Evolutionary conservation across 257 asterid species (phyloP).

Genomic region (Cinchona pubescens): DNA sequence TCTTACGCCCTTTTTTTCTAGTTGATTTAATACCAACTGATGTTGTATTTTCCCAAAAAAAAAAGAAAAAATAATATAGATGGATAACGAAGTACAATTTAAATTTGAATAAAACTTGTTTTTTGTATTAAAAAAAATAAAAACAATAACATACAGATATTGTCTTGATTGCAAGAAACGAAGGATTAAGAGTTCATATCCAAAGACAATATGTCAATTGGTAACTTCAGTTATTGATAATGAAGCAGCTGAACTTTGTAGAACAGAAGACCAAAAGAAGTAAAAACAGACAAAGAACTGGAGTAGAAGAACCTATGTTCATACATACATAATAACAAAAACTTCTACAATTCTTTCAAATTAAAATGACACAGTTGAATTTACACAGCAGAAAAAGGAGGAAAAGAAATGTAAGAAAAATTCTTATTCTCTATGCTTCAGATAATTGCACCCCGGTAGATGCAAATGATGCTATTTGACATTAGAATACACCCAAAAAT

Average conservation of each 20-base stretch:
- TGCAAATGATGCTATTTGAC: constrained; percentile 4
- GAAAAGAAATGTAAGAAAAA: constrained; percentile 19
- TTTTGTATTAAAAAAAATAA: too few relatives aligned
- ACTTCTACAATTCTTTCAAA: constrained; percentile 32
- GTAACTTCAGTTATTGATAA: background rate
- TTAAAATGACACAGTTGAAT: constrained; percentile 39
- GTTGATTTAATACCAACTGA: too few relatives aligned
- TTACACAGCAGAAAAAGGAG: constrained; percentile 26
- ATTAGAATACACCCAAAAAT: constrained; percentile 6
- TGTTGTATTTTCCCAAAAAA: background rate
- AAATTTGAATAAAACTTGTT: too few relatives aligned
- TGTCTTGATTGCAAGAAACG: background rate
- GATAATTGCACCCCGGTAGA: constrained; percentile 25
- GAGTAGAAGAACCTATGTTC: background rate
- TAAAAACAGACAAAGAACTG: constrained; percentile 23
- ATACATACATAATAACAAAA: constrained; percentile 13
- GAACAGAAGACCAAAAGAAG: constrained; percentile 3
- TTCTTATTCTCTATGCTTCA: constrained; percentile 26
- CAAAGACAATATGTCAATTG: background rate
- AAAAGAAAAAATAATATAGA: too few relatives aligned
- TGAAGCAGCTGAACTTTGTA: background rate
- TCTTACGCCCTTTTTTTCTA: background rate
- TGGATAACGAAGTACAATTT: too few relatives aligned
- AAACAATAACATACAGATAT: background rate
- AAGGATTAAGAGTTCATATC: background rate